Evolutionary conservation across 2,329 filamentous ascomycete species (phyloP), one percentile per base, ranked within the genome.

Genomic region (Apiospora pterosperma): DNA sequence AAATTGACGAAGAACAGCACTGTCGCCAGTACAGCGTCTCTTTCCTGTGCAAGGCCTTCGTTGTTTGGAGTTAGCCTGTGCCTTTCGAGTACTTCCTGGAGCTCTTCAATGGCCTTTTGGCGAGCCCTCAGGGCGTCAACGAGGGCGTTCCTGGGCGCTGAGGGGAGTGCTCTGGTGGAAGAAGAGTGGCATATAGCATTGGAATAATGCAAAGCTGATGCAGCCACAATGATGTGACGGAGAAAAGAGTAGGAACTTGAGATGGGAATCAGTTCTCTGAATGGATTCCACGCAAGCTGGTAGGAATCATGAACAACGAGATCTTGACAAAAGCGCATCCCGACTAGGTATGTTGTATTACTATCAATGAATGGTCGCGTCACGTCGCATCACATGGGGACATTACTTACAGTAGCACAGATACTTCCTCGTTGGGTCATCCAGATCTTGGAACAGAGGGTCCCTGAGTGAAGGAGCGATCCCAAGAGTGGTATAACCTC

Each of bases 391-490:
- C 25, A 52, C 8, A 62, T 6, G 55, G 19, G 42, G 28, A 31
- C 7, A n/a, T 14, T 36, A 76, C 81, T 72, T 72, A 85, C 84
- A 86, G 65, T 86, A 82, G 41, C 79, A 76, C 48, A 85, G 74
- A 71, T 86, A 85, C 67, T 78, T 76, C 65, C 82, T 75, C 34
- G 80, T 80, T 52, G 76, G 76, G 23, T 67, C 74, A 67, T 81
- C 79, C 52, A 88, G 78, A 67, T 85, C 82, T 68, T 86, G 82
- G 64, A 88, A 79, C 58, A 88, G 69, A 14, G 86, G 86, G 71
- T 88, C 86, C 34, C 82, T 78, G 60, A 86, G 75, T 36, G 78
- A 72, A 19, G 70, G 60, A 8, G 42, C 28, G 48, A 55, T 11
- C 28, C 8, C 48, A 55, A 34, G 7, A 19, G 28, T n/a, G 19